Evolutionary conservation across 805 yeast species (phyloP), one percentile per base, ranked within the genome.

Genomic region (Naumovozyma castellii): DNA sequence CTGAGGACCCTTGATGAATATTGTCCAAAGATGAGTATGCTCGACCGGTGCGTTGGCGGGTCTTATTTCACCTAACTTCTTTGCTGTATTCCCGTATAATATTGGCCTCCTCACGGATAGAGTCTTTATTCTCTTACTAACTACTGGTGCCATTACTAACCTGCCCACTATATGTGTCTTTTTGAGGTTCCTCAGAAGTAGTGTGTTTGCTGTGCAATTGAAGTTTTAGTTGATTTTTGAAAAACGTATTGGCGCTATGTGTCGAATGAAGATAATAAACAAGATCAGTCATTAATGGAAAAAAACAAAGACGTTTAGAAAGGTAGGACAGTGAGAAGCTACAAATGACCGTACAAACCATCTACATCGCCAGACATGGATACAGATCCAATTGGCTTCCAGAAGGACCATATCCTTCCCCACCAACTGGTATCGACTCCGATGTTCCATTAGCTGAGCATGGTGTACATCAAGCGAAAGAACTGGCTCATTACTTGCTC

Each of bases 11-110:
- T 76, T 68, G 1, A 92, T 80, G 55, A 87, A 92, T 5, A 92
- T 84, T 3, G 96, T 88, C 98, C 98, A 92, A 38, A 76, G 71
- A 61, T 92, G 98, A 2, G 97, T 86, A 54, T 92, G 98, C 51
- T 90, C 97, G 0, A 71, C 70, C 2, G 96, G 95, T 0, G 87
- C 80, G 32, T 69, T 70, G 5, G 68, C 63, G 4, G 82, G 75
- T 46, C 74, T 69, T 39, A 66, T 73, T 32, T 62, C 71, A 25
- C 75, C 73, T 32, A 85, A 62, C 28, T 84, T 86, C 18, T 71
- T 71, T 0, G 95, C 94, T 2, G 75, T 69, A 59, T 86, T 86
- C 5, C 96, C 96, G 54, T 82, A 84, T 22, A 81, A 60, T 17
- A 86, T 75, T 2, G 96, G 95, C 37, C 87, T 74, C 3, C 86